Percentiles rank a stretch among this genome's conserved stretches.
These are phyloP conservation scores for Aureobasidium sp. DNA, from an alignment of 2,329 filamentous ascomycete species.

Conservation along the genomic window DNA sequence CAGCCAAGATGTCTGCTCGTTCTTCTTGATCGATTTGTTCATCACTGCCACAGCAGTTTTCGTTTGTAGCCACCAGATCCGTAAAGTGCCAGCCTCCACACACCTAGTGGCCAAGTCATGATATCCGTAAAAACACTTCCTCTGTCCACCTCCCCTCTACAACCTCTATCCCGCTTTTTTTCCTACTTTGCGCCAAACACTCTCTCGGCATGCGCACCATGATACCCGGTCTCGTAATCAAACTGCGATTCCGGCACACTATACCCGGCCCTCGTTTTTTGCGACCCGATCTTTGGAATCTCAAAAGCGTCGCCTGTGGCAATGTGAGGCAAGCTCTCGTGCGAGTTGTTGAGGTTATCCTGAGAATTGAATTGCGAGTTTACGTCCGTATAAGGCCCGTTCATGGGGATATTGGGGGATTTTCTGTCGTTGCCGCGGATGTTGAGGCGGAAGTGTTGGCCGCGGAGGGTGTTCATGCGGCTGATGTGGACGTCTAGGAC, in stretches of 20 bases:
- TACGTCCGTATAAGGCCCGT: constrained; percentile 25
- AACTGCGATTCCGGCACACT: constrained; percentile 37
- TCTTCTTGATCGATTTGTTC: too few relatives aligned
- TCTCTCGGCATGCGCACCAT: constrained; percentile 24
- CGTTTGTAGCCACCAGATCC: too few relatives aligned
- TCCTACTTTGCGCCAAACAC: constrained; percentile 13
- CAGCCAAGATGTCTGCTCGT: too few relatives aligned
- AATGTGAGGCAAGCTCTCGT: constrained; percentile 2
- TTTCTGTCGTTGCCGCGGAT: constrained; percentile 19
- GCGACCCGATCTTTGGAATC: constrained; percentile 22
- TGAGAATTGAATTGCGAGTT: constrained; percentile 16
- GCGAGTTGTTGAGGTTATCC: constrained; percentile 12
- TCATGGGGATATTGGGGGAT: constrained; percentile 12
- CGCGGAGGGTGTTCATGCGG: constrained; percentile 38
- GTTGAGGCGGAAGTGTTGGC: constrained; percentile 44
- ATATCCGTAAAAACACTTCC: too few relatives aligned
- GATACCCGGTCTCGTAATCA: constrained; percentile 38
- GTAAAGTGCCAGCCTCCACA: too few relatives aligned
- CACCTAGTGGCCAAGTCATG: too few relatives aligned
- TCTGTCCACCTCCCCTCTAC: too few relatives aligned
- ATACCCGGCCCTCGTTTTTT: constrained; percentile 27
- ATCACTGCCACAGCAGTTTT: too few relatives aligned
- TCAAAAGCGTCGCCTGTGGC: constrained; percentile 29
- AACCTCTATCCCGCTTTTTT: too few relatives aligned
- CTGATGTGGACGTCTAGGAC: constrained; percentile 46